Base-by-base conservation (phyloP, 176 grass and related monocot genomes). In the Juncus inflexus region DNA sequence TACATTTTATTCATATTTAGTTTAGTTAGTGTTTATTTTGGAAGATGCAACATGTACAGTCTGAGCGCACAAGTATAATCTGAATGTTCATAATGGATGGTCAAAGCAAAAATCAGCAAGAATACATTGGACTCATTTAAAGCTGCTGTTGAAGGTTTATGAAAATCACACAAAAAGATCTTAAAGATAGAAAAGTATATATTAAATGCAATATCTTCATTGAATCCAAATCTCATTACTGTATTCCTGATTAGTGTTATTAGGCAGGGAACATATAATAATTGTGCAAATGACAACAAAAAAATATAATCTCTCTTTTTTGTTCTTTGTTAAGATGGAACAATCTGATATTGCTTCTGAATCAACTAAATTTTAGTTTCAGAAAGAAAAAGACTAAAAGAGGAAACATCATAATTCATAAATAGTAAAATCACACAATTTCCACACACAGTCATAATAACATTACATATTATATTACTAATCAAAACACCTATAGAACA, bases 401-500 rank as follows among this genome's bases (percentile, higher is more conserved):
- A 28, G 19, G 19, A 28, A 28, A 28, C 19, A 28, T 28, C 19
- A 28, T 28, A 28, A 28, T 28, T 28, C 19, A 28, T 28, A 28
- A 28, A 28, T 28, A 28, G 19, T 28, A 47, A 6, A 47, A 6
- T 47, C 43, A 47, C 4, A 47, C 43, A 6, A 55, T 47, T 28
- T 28, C 19, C 19, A 6, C 43, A 47, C 43, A 1, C 43, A 47
- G 2, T 5, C 43, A 47, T 28, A 28, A 28, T 47, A 47, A 9
- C 43, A 47, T 47, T 47, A 47, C 43, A 47, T 47, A 47, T 47
- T 47, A 47, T 47, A 47, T 9, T 47, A 47, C 9, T 9, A 47
- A 47, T 6, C 43, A 47, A 71, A 28, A 59, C 68, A 74, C 41
- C 42, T 74, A 65, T 76, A 55, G 38, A 64, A 66, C 78, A 86